A percentile compares a stretch with the other conserved stretches of the same genome.
Conservation (phyloP, 1,284 basidiomycete species). For the Apiotrichum gracile region DNA sequence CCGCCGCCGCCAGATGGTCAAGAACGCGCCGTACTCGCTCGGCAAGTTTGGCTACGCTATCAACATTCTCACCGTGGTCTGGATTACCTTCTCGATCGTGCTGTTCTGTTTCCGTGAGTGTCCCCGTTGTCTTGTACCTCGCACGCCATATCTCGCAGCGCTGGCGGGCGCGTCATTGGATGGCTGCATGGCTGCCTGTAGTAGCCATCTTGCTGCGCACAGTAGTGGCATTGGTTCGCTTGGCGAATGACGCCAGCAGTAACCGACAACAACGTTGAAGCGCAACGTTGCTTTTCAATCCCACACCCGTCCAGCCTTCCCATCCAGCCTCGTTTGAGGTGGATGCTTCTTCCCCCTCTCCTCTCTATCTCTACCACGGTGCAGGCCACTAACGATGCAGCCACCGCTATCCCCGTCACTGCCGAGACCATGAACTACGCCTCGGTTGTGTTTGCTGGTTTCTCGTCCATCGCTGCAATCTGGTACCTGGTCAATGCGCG, state of each 20-base stretch:
- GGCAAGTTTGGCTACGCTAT: conserved; percentile 44
- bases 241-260: too few species aligned
- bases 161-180: too few species aligned
- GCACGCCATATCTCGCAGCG: neutral
- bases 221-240: neutral
- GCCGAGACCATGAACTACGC: conserved; percentile 47
- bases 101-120: conserved; percentile 19
- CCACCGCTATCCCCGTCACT: conserved; percentile 33
- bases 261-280: too few species aligned
- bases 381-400: conserved; percentile 6
- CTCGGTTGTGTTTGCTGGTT: conserved; percentile 59
- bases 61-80: conserved; percentile 30
- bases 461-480: conserved; percentile 53
- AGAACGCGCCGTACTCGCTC: conserved; percentile 31
- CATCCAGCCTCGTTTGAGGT: too few species aligned
- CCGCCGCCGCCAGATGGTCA: conserved; percentile 38
- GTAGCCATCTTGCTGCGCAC: too few species aligned
- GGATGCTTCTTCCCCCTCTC: neutral
- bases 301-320: conserved; percentile 18
- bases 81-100: conserved; percentile 18
- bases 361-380: neutral
- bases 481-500: conserved; percentile 54
- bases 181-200: too few species aligned
- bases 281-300: conserved; percentile 17
- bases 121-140: neutral